These are phyloP conservation scores for Colletotrichum incanum DNA, from an alignment of 2,329 filamentous ascomycete species.

Conservation along the genomic window DNA sequence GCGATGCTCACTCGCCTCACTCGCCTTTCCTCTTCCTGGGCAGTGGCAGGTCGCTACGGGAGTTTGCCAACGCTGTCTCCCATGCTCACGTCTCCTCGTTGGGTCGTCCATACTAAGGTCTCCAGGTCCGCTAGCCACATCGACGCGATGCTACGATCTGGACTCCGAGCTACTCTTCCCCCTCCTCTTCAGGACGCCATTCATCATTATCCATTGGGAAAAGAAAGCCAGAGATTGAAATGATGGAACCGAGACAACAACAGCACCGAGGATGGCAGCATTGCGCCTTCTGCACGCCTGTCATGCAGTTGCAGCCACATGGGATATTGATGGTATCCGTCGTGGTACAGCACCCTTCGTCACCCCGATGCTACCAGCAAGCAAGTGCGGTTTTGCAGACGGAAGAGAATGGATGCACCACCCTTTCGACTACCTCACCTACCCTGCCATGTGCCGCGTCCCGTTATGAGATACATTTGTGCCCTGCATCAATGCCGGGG, in stretches of 20 bases:
- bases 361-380: constrained; percentile 14
- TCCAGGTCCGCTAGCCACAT: constrained; percentile 4
- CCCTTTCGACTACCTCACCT: not conserved
- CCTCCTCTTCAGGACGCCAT: constrained; percentile 16
- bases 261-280: constrained; percentile 10
- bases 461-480: constrained; percentile 8
- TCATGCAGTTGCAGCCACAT: constrained; percentile 24
- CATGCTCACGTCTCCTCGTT: constrained; percentile 11
- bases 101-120: constrained; percentile 7
- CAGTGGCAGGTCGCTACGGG: constrained; percentile 22
- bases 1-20: constrained; percentile 27
- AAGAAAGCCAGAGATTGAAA: constrained; percentile 23
- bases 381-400: constrained; percentile 7
- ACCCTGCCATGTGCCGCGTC: not conserved
- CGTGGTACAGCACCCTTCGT: not conserved
- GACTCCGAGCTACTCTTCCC: not conserved
- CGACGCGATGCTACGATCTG: constrained; percentile 11
- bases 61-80: constrained; percentile 26
- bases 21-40: constrained; percentile 20
- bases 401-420: constrained; percentile 1
- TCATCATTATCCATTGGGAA: not conserved
- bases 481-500: constrained; percentile 8
- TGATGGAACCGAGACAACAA: constrained; percentile 2
- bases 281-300: constrained; percentile 23
- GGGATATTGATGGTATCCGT: constrained; percentile 1